Evolutionary conservation across 208 protist species (phyloP).

Genomic region (Trichomonas tenax): DNA sequence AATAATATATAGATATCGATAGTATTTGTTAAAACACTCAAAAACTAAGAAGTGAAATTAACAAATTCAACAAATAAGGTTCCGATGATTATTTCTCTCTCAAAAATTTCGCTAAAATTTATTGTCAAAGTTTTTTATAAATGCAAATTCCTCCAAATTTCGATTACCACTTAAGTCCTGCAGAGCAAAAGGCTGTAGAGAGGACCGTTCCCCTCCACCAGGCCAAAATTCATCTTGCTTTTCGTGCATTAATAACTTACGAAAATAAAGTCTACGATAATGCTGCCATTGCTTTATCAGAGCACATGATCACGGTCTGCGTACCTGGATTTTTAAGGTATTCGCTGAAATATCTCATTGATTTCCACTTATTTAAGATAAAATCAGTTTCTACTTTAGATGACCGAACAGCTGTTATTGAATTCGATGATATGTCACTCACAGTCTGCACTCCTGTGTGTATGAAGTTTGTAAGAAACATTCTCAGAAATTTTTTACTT

Average conservation of each 20-base stretch:
- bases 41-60: too few species aligned
- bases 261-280: neutral
- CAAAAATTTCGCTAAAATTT: neutral
- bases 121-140: neutral
- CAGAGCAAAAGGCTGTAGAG: neutral
- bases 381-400: neutral
- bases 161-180: neutral
- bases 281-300: neutral
- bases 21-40: too few species aligned
- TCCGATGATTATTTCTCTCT: neutral
- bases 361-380: neutral
- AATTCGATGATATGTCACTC: neutral
- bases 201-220: neutral
- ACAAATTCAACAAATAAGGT: too few species aligned
- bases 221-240: conserved; percentile 10
- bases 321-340: neutral
- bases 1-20: too few species aligned
- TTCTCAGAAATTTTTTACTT: neutral
- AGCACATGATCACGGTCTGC: neutral
- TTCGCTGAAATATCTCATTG: neutral
- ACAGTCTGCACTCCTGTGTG: neutral
- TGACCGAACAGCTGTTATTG: neutral
- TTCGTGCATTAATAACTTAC: neutral
- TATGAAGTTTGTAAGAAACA: neutral
- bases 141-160: neutral